Base-by-base conservation (phyloP, 768 basidiomycete genomes). In the Amanita muscaria region DNA sequence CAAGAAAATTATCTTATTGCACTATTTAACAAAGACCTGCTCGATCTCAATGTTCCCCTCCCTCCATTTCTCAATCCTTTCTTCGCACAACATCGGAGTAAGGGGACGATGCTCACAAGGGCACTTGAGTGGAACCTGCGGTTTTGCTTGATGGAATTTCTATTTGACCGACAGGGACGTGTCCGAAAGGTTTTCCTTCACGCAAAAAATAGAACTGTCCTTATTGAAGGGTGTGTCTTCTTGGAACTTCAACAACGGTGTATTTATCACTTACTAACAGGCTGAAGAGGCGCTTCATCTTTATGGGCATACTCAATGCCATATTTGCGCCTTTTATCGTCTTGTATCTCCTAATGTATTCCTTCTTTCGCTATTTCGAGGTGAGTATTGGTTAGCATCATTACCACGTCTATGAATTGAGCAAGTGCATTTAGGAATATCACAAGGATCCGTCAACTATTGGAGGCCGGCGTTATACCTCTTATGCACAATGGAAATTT, bases 281-380 rank as follows among this genome's bases (percentile, higher is more conserved):
- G 18, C 63, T 99, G 16, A 69, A 72, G 51, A 71, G 88, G 46
- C 77, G 96, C 2, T 88, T 99, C 59, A 81, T 97, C 49, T 94
- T 99, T 61, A 94, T 98, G 88, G 96, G 91, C 10, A 79, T 96
- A 42, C 60, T 99, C 44, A 99, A 99, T 53, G 92, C 89, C 2
- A 78, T 92, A 8, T 94, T 98, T 52, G 89, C 88, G 1, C 96
- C 96, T 0, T 94, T 98, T 66, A 98, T 99, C 56, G 88, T 98
- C 24, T 67, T 93, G 14, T 99, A 99, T 62, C 77, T 97, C 33
- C 64, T 98, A 31, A 88, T 98, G 81, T 99, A 96, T 60, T 98
- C 92, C 1, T 99, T 99, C 74, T 99, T 99, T 73, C 87, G 94
- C 3, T 99, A 99, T 61, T 99, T 99, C 50, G 96, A 99, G 73